Conservation (phyloP, 208 protist species). For the Crithidia thermophila region DNA sequence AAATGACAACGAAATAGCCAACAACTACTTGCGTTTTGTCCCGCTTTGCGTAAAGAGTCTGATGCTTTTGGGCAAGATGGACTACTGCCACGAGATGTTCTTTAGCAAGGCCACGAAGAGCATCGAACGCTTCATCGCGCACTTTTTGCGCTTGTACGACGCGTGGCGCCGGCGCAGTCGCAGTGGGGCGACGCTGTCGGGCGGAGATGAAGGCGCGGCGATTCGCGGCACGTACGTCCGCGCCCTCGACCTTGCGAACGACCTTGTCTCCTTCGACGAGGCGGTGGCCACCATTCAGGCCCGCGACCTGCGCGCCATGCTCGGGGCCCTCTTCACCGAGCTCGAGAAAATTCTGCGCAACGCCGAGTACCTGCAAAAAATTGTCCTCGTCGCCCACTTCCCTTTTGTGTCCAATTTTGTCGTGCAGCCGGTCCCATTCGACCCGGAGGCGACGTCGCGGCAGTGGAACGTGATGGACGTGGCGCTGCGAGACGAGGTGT, state of each 20-base stretch:
- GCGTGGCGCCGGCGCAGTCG: constrained; percentile 58
- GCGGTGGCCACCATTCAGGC: constrained; percentile 66
- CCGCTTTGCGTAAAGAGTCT: constrained; percentile 78
- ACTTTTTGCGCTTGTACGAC: constrained; percentile 82
- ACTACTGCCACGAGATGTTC: constrained; percentile 77
- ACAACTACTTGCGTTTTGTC: constrained; percentile 77
- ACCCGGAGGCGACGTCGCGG: constrained; percentile 37
- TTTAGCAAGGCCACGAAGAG: constrained; percentile 58
- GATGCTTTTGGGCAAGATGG: constrained; percentile 57
- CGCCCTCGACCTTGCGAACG: constrained; percentile 58
- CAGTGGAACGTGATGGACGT: constrained; percentile 51
- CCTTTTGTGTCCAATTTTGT: constrained; percentile 70
- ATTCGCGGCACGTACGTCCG: constrained; percentile 63
- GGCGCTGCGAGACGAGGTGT: constrained; percentile 30
- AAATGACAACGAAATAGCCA: constrained; percentile 37
- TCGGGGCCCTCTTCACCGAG: constrained; percentile 76
- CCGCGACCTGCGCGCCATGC: constrained; percentile 61
- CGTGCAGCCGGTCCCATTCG: constrained; percentile 46
- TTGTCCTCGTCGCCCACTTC: constrained; percentile 65
- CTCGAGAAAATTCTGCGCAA: constrained; percentile 87
- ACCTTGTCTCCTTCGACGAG: constrained; percentile 73
- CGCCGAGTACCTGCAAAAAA: constrained; percentile 72
- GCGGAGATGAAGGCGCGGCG: constrained; percentile 38
- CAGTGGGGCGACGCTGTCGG: constrained; percentile 34
- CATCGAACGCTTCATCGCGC: constrained; percentile 71